Evolutionary conservation across 2,329 filamentous ascomycete genomes (phyloP).

Genomic region (Thermothelomyces thermophilus): DNA sequence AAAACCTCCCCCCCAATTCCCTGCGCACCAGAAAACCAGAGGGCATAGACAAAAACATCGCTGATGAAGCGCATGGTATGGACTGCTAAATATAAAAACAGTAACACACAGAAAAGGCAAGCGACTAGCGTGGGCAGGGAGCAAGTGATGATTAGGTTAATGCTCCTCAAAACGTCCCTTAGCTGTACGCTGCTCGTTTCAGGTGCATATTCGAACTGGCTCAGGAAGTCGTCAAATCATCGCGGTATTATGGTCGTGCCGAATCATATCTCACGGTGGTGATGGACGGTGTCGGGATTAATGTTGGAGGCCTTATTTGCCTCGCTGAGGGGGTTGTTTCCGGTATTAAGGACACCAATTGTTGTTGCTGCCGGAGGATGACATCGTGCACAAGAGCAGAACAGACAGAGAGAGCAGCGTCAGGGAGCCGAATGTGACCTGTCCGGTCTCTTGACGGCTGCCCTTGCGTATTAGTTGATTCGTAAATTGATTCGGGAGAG

Average conservation of each 20-base stretch:
- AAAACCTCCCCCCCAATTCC: slow-evolving; percentile 1
- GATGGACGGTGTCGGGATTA: slow-evolving; percentile 5
- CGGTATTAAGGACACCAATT: slow-evolving; percentile 9
- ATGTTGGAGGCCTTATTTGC: slow-evolving; percentile 6
- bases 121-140: background rate
- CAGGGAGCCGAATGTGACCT: background rate
- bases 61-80: background rate
- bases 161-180: background rate
- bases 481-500: too few relatives aligned
- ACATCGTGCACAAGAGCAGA: background rate
- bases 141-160: background rate
- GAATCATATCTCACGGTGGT: slow-evolving; percentile 1
- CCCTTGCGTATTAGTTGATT: background rate
- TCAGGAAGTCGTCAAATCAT: background rate
- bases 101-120: background rate
- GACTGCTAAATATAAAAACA: slow-evolving; percentile 3
- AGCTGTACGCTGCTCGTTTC: background rate
- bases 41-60: background rate
- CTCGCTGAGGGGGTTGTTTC: slow-evolving; percentile 4
- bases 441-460: background rate
- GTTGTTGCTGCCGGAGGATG: background rate
- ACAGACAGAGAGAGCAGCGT: background rate
- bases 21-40: background rate
- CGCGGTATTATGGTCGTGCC: background rate
- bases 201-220: background rate